Percentiles rank a stretch among this genome's conserved stretches.
phyloP scores from a whole-genome alignment of 768 basidiomycete genomes.

The Candolleomyces eurysporus region DNA sequence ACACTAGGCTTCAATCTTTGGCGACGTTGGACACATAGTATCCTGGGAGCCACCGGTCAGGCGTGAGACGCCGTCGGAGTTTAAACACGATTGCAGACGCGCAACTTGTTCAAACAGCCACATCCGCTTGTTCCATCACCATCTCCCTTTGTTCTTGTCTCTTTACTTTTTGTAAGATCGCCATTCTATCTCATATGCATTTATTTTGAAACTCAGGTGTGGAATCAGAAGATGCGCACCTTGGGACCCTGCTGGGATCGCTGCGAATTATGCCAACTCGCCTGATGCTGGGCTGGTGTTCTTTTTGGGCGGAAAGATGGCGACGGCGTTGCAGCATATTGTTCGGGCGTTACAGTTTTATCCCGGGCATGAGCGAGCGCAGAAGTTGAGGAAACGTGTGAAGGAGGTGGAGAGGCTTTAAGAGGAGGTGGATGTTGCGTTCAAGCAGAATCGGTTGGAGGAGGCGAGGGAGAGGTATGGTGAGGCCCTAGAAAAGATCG shows the following conservation, averaged over 20 bases:
- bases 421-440: slow-evolving; percentile 79
- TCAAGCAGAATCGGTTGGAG: slow-evolving; percentile 56
- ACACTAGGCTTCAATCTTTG: no score
- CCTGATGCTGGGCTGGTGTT: slow-evolving; percentile 81
- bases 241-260: slow-evolving; percentile 67
- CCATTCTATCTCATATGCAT: no score
- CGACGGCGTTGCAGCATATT: slow-evolving; percentile 70
- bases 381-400: slow-evolving; percentile 71
- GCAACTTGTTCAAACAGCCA: no score
- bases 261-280: slow-evolving; percentile 73
- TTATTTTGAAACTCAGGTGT: no score
- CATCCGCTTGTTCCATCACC: no score
- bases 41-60: no score
- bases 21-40: no score
- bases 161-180: no score
- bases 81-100: no score
- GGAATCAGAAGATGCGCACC: slow-evolving; percentile 72
- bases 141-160: no score
- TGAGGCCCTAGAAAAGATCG: slow-evolving; percentile 74
- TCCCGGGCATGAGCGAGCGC: slow-evolving; percentile 71
- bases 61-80: no score
- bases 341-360: slow-evolving; percentile 73
- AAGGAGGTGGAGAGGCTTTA: slow-evolving; percentile 81
- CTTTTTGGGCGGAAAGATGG: slow-evolving; percentile 68
- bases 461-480: slow-evolving; percentile 71